Conservation (phyloP, 2,329 filamentous ascomycete species). For the Trichoderma sp. region DNA sequence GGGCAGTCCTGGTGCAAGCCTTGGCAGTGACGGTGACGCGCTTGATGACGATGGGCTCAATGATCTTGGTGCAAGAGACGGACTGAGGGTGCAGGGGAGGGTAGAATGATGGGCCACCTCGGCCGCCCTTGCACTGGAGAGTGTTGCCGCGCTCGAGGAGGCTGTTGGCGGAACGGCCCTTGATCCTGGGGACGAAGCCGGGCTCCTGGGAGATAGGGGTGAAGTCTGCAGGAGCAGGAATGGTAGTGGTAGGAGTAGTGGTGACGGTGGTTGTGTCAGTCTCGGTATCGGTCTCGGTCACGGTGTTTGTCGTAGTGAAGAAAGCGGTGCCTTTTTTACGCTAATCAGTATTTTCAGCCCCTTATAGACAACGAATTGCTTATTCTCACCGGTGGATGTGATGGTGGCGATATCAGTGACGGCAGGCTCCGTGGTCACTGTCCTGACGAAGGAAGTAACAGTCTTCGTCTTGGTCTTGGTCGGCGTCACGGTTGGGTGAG, state of each 20-base stretch:
- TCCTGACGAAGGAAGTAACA: background rate
- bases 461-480: conserved; percentile 9
- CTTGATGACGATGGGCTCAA: conserved; percentile 13
- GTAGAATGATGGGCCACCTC: background rate
- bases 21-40: conserved; percentile 5
- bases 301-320: conserved; percentile 4
- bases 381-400: background rate
- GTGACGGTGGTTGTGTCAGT: background rate
- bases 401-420: background rate
- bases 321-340: background rate
- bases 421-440: background rate
- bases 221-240: conserved; percentile 12
- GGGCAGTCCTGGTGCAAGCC: conserved; percentile 2
- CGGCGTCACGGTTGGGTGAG: conserved; percentile 6
- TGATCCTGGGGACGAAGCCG: conserved; percentile 7
- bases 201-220: conserved; percentile 5
- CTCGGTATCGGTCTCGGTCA: background rate
- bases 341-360: background rate
- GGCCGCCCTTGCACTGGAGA: conserved; percentile 1
- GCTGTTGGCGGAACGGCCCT: conserved; percentile 11
- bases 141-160: background rate
- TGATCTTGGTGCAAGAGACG: conserved; percentile 5
- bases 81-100: conserved; percentile 14
- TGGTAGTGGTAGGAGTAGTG: conserved; percentile 13
- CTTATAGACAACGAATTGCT: background rate